Evolutionary conservation across 495 filamentous ascomycete genomes (phyloP).

Genomic region (Trichoderma orchidacearum): DNA sequence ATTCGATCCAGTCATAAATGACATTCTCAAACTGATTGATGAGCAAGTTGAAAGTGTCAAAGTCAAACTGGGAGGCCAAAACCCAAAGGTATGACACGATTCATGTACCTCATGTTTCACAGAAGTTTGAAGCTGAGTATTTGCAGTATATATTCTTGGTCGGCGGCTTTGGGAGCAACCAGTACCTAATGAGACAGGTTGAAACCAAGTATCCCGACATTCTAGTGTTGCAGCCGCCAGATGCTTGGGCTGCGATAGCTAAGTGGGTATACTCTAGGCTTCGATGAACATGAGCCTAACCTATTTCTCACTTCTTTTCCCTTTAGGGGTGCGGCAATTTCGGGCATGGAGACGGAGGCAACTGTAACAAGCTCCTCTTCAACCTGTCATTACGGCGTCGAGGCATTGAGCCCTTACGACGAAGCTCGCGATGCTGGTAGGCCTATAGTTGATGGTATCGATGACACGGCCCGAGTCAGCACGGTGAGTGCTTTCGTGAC

Average conservation of each 20-base stretch:
- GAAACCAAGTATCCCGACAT: slow-evolving; percentile 5
- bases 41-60: slow-evolving; percentile 14
- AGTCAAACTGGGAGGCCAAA: slow-evolving; percentile 10
- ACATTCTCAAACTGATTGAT: slow-evolving; percentile 15
- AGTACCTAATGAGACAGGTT: slow-evolving; percentile 18
- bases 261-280: slow-evolving; percentile 13
- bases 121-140: slow-evolving; percentile 3
- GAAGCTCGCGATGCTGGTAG: slow-evolving; percentile 7
- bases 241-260: slow-evolving; percentile 15
- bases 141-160: slow-evolving; percentile 26
- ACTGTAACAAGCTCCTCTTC: slow-evolving; percentile 16
- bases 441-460: slow-evolving; percentile 2
- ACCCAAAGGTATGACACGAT: not conserved
- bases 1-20: slow-evolving; percentile 19
- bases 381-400: slow-evolving; percentile 27
- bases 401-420: slow-evolving; percentile 8
- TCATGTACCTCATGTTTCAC: not conserved
- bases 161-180: slow-evolving; percentile 27
- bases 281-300: slow-evolving; percentile 4
- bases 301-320: not conserved
- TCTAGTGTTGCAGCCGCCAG: slow-evolving; percentile 11
- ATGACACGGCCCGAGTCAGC: not conserved
- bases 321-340: slow-evolving; percentile 13
- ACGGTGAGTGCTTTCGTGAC: not conserved
- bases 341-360: slow-evolving; percentile 8